Base-by-base conservation (phyloP, 805 yeast species). In the Debaryomyces hansenii region DNA sequence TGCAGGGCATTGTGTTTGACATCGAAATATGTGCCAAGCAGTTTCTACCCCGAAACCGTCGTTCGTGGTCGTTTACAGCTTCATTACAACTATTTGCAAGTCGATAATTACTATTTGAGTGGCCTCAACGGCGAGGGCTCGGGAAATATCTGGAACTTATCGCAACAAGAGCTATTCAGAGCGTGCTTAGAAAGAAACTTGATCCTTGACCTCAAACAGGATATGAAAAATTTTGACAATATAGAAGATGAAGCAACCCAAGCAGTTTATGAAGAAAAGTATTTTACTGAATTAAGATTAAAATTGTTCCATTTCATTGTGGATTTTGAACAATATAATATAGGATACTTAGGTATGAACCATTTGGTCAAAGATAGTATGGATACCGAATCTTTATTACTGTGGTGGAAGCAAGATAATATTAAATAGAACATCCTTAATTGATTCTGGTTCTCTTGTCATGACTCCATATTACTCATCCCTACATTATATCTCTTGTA, bases 131-230 rank as follows among this genome's bases (percentile, higher is more conserved):
- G 64, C 3, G 53, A 54, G 12, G 8, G 21, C 3, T 21, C 38
- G 10, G 76, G 75, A 4, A 70, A 70, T 35, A 67, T 81, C 0
- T 74, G 81, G 75, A 59, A 64, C 37, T 54, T 85, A 45, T 61
- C 69, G 31, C 64, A 68, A 24, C 69, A 69, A 48, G 90, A 85
- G 58, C 57, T 84, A 31, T 64, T 82, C 2, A 62, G 70, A 38
- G 76, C 81, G 5, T 77, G 86, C 50, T 53, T 82, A 35, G 83
- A 80, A 49, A 70, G 90, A 46, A 83, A 82, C 21, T 61, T 85
- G 37, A 67, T 82, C 12, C 42, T 34, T 4, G 69, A 72, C 48
- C 54, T 71, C 49, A 63, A 49, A 47, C 44, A 36, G 45, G 62
- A 56, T 24, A 28, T 53, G 12, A 46, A 54, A 16, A 41, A 37